Evolutionary conservation across 441 rosid genomes (phyloP).

Genomic region (Daphne laureola): DNA sequence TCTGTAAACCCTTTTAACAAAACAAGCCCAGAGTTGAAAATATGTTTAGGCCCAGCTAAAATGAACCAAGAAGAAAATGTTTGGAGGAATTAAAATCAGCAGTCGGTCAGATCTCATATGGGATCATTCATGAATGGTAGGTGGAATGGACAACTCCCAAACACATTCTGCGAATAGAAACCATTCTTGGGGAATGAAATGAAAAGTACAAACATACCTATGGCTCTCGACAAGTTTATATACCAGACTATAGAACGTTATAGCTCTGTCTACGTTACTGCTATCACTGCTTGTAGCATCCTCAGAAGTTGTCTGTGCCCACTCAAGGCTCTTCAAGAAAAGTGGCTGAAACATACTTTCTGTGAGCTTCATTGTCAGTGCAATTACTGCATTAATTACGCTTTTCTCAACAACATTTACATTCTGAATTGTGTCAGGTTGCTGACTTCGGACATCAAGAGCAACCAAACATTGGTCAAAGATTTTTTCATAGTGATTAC

Average conservation of each 20-base stretch:
- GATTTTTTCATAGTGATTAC: conserved; percentile 55
- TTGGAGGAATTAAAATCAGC: too few species aligned
- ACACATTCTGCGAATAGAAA: too few species aligned
- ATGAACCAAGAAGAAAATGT: too few species aligned
- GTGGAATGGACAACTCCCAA: too few species aligned
- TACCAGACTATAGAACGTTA: conserved; percentile 73
- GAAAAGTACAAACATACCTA: conserved; percentile 39
- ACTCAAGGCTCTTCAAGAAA: conserved; percentile 69
- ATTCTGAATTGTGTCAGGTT: conserved; percentile 45
- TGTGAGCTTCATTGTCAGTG: conserved; percentile 88
- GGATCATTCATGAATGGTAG: too few species aligned
- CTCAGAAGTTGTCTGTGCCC: conserved; percentile 71
- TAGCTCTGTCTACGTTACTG: conserved; percentile 52
- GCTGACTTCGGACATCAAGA: conserved; percentile 83
- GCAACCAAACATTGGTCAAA: conserved; percentile 80
- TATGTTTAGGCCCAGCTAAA: too few species aligned
- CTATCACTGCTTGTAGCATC: conserved; percentile 31
- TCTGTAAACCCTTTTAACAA: conserved; percentile 2
- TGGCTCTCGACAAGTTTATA: conserved; percentile 80
- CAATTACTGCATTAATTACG: conserved; percentile 47
- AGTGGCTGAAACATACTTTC: conserved; percentile 96
- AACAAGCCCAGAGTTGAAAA: background rate
- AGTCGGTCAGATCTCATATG: too few species aligned
- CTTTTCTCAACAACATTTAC: conserved; percentile 64
- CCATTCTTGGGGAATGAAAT: background rate